These are phyloP conservation scores for Diaporthe velutina DNA, from an alignment of 2,329 filamentous ascomycete genomes.

Conservation along the genomic window DNA sequence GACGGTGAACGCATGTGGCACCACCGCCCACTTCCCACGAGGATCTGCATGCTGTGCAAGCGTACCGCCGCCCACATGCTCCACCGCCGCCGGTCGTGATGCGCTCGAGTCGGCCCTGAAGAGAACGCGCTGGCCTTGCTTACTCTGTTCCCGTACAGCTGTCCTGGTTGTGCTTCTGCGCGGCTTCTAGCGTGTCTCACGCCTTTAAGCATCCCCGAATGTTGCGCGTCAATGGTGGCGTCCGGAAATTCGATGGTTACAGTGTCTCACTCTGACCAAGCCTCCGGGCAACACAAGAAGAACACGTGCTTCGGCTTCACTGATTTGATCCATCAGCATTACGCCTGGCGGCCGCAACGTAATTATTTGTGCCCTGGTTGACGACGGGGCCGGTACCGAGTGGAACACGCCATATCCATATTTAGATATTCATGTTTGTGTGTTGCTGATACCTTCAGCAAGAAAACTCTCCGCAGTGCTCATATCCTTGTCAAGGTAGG, in stretches of 20 bases:
- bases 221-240: background rate
- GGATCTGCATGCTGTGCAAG: constrained; percentile 16
- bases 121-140: background rate
- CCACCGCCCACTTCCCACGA: constrained; percentile 8
- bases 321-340: too few species aligned
- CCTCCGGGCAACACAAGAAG: background rate
- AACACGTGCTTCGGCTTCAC: background rate
- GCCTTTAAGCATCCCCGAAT: too few species aligned
- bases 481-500: too few species aligned
- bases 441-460: background rate
- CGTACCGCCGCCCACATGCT: background rate
- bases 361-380: too few species aligned
- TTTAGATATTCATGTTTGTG: background rate
- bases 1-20: background rate
- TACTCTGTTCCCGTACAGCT: background rate
- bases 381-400: background rate
- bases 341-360: background rate
- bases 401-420: background rate
- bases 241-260: background rate
- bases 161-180: background rate
- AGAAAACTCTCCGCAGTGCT: too few species aligned
- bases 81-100: background rate
- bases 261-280: background rate
- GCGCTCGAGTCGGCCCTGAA: background rate
- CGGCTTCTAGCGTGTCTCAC: background rate